phyloP scores from a whole-genome alignment of 225 moss, liverwort and hornwort genomes.

The Pleurozium schreberi region DNA sequence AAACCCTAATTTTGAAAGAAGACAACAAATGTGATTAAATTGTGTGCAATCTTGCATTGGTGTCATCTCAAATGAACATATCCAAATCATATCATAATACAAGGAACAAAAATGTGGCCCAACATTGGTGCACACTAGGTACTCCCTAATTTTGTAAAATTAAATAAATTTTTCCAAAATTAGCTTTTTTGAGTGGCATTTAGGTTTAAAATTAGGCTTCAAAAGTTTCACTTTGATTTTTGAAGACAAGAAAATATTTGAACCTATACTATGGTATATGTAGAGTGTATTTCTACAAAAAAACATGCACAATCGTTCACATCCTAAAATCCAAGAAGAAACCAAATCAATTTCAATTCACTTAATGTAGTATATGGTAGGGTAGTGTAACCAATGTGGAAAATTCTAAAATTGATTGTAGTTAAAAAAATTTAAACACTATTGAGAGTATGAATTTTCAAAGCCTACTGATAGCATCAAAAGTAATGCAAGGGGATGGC shows the following conservation, averaged over 20 bases:
- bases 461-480: neutral
- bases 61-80: neutral
- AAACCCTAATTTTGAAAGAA: neutral
- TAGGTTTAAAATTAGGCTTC: neutral
- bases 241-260: neutral
- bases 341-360: neutral
- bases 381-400: neutral
- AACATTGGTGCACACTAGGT: neutral
- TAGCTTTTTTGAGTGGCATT: neutral
- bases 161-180: neutral
- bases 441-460: neutral
- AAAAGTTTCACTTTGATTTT: neutral
- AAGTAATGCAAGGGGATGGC: neutral
- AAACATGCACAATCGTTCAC: neutral
- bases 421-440: neutral
- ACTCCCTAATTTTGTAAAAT: neutral
- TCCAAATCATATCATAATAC: neutral
- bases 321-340: neutral
- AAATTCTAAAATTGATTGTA: rapidly evolving
- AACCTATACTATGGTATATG: neutral
- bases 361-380: neutral
- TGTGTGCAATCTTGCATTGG: neutral
- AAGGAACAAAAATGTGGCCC: neutral
- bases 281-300: neutral
- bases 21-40: neutral